These are phyloP conservation scores for Ceratobasidium sp. DNA, from an alignment of 1,284 basidiomycete genomes.

Conservation along the genomic window DNA sequence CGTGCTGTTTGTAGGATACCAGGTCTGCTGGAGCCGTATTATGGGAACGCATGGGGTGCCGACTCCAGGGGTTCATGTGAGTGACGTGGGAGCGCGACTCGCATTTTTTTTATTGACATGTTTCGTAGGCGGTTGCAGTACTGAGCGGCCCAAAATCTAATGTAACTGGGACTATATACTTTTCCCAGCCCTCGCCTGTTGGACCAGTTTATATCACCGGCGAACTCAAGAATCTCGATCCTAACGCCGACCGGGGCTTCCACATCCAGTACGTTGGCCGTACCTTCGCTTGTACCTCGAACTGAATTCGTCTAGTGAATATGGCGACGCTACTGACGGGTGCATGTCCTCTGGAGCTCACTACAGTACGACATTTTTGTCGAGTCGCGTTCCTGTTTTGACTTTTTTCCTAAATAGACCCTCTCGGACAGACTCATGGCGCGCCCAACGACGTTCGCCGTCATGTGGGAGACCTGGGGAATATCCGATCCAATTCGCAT, in stretches of 20 bases:
- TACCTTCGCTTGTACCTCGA: background rate
- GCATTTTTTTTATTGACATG: background rate
- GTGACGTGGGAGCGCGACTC: background rate
- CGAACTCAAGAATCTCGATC: conserved; percentile 70
- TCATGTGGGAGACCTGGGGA: conserved; percentile 84
- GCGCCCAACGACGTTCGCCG: conserved; percentile 68
- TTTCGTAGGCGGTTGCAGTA: conserved; percentile 71
- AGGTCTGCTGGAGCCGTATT: conserved; percentile 34
- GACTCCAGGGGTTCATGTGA: conserved; percentile 4
- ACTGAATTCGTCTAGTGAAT: conserved; percentile 62
- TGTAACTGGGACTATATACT: conserved; percentile 73
- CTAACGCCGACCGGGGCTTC: conserved; percentile 74
- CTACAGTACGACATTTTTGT: conserved; percentile 61
- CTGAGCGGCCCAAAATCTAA: conserved; percentile 68
- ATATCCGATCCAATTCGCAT: conserved; percentile 71
- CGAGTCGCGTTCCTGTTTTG: background rate
- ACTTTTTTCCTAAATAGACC: conserved; percentile 58
- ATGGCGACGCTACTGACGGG: conserved; percentile 74
- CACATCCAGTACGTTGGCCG: conserved; percentile 76
- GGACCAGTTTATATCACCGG: conserved; percentile 73
- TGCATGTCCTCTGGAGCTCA: conserved; percentile 80
- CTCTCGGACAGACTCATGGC: conserved; percentile 73
- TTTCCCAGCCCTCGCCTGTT: conserved; percentile 68
- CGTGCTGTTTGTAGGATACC: conserved; percentile 29
- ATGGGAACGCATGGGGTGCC: background rate